These are phyloP conservation scores for Linnemannia zychae DNA, from an alignment of 192 early-diverging fungal genomes.

Conservation along the genomic window DNA sequence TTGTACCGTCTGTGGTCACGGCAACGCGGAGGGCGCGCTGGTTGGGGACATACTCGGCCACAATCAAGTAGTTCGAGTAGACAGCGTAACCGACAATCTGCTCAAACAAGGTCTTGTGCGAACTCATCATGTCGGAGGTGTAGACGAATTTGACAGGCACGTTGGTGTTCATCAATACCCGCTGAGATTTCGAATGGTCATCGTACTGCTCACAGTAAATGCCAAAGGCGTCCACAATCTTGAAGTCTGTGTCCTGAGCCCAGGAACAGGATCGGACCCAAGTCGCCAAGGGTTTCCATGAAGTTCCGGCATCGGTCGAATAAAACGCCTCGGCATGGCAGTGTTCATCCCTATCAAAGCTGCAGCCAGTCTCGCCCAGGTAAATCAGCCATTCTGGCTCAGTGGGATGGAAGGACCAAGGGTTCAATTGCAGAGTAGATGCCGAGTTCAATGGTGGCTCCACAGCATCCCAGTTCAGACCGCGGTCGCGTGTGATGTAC, in stretches of 20 bases:
- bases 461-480: conserved; percentile 67
- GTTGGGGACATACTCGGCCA: conserved; percentile 67
- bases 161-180: conserved; percentile 48
- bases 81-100: conserved; percentile 85
- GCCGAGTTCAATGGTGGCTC: conserved; percentile 74
- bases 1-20: conserved; percentile 81
- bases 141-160: conserved; percentile 77
- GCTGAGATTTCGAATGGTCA: conserved; percentile 71
- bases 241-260: conserved; percentile 71
- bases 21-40: conserved; percentile 66
- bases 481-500: conserved; percentile 73
- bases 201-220: conserved; percentile 84
- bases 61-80: conserved; percentile 84
- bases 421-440: conserved; percentile 65
- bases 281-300: conserved; percentile 73
- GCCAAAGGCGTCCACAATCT: conserved; percentile 61
- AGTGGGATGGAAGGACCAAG: conserved; percentile 84
- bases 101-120: conserved; percentile 67
- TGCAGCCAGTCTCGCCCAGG: conserved; percentile 72
- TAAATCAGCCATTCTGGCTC: conserved; percentile 87
- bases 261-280: conserved; percentile 84
- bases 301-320: conserved; percentile 76
- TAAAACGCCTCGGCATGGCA: conserved; percentile 85
- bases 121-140: conserved; percentile 69
- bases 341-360: conserved; percentile 40